Evolutionary conservation across 768 basidiomycete genomes (phyloP).

Genomic region (Serendipita vermifera): DNA sequence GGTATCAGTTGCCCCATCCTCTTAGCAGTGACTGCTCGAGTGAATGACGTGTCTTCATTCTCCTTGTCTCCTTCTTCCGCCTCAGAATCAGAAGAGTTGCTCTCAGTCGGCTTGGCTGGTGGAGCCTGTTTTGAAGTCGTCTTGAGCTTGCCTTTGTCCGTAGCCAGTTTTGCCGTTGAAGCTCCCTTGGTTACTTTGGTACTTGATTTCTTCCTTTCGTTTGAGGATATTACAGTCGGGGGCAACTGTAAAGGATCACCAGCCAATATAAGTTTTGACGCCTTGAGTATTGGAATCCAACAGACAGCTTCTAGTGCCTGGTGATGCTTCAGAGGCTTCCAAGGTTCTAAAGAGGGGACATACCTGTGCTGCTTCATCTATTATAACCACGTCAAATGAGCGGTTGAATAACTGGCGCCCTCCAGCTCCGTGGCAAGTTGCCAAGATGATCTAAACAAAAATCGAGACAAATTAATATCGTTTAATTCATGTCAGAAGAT

Average conservation of each 20-base stretch:
- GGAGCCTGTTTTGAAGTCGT: neutral
- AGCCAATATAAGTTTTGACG: slow-evolving; percentile 76
- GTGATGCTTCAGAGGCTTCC: neutral
- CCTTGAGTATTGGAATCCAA: slow-evolving; percentile 93
- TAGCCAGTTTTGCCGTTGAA: neutral
- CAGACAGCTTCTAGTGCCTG: slow-evolving; percentile 36
- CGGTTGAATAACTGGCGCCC: slow-evolving; percentile 64
- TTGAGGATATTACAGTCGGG: slow-evolving; percentile 73
- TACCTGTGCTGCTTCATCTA: slow-evolving; percentile 94
- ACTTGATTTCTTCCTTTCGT: slow-evolving; percentile 24
- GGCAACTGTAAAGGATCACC: slow-evolving; percentile 95
- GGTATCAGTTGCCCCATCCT: slow-evolving; percentile 30
- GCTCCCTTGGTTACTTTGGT: slow-evolving; percentile 12
- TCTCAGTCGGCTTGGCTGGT: slow-evolving; percentile 3
- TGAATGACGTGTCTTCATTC: slow-evolving; percentile 9
- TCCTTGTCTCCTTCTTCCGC: slow-evolving; percentile 16
- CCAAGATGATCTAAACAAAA: slow-evolving; percentile 59
- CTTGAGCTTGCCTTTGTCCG: neutral
- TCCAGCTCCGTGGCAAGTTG: slow-evolving; percentile 92
- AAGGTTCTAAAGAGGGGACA: neutral
- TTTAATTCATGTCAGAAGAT: neutral
- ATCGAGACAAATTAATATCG: neutral
- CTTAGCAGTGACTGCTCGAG: neutral
- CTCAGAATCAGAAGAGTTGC: neutral
- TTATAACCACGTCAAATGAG: slow-evolving; percentile 83